phyloP scores from a whole-genome alignment of 75 land plant genomes.

The Azolla pinnata region DNA sequence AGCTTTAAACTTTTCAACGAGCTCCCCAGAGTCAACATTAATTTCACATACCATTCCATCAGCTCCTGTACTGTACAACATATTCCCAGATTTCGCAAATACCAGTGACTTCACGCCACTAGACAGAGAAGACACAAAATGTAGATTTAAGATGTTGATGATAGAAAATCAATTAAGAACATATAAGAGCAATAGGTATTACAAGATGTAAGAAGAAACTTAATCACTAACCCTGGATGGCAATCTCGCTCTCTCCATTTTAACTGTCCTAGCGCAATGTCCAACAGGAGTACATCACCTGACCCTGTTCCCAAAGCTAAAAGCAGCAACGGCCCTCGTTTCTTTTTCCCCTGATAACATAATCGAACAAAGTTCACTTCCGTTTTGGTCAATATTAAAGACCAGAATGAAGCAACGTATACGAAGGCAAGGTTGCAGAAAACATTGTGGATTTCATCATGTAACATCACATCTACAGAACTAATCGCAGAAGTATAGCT shows the following conservation, averaged over 20 bases:
- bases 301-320: slow-evolving; percentile 70
- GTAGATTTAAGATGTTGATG: too few relatives aligned
- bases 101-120: slow-evolving; percentile 74
- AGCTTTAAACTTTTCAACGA: slow-evolving; percentile 31
- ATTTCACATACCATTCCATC: slow-evolving; percentile 72
- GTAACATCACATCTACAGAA: too few relatives aligned
- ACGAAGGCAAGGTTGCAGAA: too few relatives aligned
- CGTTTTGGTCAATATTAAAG: too few relatives aligned
- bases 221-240: slow-evolving; percentile 64
- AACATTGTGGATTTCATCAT: too few relatives aligned
- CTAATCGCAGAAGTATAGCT: too few relatives aligned
- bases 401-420: too few relatives aligned
- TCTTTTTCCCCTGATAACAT: slow-evolving; percentile 52
- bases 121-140: too few relatives aligned
- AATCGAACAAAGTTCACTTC: too few relatives aligned
- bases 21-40: slow-evolving; percentile 34
- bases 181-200: background rate
- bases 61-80: slow-evolving; percentile 54
- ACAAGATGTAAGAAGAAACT: background rate
- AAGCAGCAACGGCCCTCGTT: slow-evolving; percentile 37
- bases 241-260: slow-evolving; percentile 65
- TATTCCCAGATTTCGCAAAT: slow-evolving; percentile 28
- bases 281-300: slow-evolving; percentile 76
- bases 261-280: slow-evolving; percentile 64
- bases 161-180: too few relatives aligned